phyloP scores from a whole-genome alignment of 2,329 filamentous ascomycete species.

The Claviceps maximensis region DNA sequence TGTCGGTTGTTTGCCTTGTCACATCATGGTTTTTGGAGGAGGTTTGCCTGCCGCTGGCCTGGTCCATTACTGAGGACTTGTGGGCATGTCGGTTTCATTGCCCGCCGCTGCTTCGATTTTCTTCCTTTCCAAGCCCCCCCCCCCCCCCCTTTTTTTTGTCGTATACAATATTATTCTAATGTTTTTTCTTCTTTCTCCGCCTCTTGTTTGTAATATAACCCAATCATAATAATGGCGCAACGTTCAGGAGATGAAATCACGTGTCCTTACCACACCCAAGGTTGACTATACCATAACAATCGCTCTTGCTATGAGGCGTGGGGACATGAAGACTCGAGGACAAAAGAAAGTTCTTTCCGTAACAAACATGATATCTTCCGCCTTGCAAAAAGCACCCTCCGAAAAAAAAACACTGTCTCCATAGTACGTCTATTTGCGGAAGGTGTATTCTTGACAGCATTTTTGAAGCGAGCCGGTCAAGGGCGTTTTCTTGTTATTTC shows the following conservation, averaged over 20 bases:
- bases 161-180: not conserved
- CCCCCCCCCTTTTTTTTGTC: not conserved
- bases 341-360: not conserved
- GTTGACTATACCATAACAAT: not conserved
- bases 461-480: conserved; percentile 1
- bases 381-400: too few relatives aligned
- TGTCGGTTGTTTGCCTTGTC: not conserved
- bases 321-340: not conserved
- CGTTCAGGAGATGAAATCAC: not conserved
- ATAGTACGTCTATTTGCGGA: not conserved
- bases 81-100: not conserved
- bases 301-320: not conserved
- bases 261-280: not conserved
- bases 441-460: conserved; percentile 3
- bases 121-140: not conserved
- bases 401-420: not conserved
- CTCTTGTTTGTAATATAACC: conserved; percentile 1
- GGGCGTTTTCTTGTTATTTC: not conserved
- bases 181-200: conserved; percentile 2
- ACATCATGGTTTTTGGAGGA: not conserved
- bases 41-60: not conserved
- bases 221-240: conserved; percentile 8
- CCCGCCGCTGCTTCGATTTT: not conserved
- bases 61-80: not conserved
- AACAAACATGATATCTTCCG: not conserved